Evolutionary conservation across 2,329 filamentous ascomycete species (phyloP), one percentile per base, ranked within the genome.

Genomic region (Alternaria sp.): DNA sequence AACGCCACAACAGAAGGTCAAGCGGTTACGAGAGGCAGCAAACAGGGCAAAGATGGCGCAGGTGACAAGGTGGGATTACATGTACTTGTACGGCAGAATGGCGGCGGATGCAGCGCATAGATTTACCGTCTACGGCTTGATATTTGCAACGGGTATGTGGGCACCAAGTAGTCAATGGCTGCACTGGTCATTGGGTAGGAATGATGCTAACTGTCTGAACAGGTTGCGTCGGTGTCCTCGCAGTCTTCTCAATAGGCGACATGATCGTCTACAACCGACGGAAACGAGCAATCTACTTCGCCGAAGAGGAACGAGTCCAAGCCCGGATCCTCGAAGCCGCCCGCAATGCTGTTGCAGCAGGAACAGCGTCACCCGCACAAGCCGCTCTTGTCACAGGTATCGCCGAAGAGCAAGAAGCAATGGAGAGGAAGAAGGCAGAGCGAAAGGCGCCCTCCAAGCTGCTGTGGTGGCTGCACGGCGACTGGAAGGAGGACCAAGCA

Each of bases 191-290:
- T 2, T 10, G 25, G 9, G 23, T 23, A 40, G 23, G 49, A 23
- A n/a, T 3, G 1, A 21, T 58, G 23, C 65, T 74, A 57, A 75
- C 43, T 43, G 21, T 19, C 21, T 15, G 26, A 57, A 47, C 75
- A 86, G 89, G 88, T 62, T 81, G 90, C 65, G 84, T 86, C 55
- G 87, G 84, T 69, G 85, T 86, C 45, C 85, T 90, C 47, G 88
- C 88, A 40, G 83, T 87, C 43, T 90, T 90, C 76, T 88, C 89
- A 10, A 84, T 90, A 67, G 84, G 87, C 63, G 89, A 90, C 72
- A 87, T 91, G 83, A 84, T 91, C 61, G 79, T 90, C 63, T 89
- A 91, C 81, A 91, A 91, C 77, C 86, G 89, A 59, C 84, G 86
- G 62, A 89, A 90, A 81, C 83, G 86, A 60, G 83, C 83, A 40